Evolutionary conservation across 768 basidiomycete species (phyloP).

Genomic region (Mycena capillaripes): DNA sequence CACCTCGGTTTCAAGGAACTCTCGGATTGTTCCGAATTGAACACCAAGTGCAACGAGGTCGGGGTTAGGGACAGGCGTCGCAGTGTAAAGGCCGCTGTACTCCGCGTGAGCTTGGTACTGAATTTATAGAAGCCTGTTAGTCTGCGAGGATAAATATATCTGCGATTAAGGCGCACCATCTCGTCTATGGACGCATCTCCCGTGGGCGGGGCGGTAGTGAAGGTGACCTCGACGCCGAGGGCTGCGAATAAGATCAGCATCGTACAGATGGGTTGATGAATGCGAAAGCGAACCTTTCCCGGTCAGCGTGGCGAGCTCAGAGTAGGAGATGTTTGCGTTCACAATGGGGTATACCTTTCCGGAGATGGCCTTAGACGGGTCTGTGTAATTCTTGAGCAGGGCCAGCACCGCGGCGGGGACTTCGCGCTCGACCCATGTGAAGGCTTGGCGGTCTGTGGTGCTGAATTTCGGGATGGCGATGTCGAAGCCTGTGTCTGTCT

Average conservation of each 20-base stretch:
- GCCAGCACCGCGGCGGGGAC: neutral
- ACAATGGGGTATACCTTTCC: constrained; percentile 13
- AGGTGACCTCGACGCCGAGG: neutral
- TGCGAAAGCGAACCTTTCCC: neutral
- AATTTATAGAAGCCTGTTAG: neutral
- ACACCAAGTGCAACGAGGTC: neutral
- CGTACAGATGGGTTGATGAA: neutral
- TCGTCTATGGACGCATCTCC: neutral
- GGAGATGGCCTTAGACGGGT: neutral
- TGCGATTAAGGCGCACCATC: neutral
- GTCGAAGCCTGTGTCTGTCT: neutral
- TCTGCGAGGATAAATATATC: neutral
- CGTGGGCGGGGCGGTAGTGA: neutral
- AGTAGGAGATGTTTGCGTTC: neutral
- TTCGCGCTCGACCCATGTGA: neutral
- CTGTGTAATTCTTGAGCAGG: neutral
- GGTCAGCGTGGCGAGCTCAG: neutral
- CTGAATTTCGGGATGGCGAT: no score
- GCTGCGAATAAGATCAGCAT: neutral
- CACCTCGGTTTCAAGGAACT: neutral
- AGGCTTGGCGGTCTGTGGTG: neutral
- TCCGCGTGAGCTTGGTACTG: neutral
- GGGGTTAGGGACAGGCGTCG: constrained; percentile 1
- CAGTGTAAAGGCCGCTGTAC: neutral
- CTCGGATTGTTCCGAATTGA: neutral